These are phyloP conservation scores for Diaporthe sp. DNA, from an alignment of 2,329 filamentous ascomycete genomes.

Conservation along the genomic window DNA sequence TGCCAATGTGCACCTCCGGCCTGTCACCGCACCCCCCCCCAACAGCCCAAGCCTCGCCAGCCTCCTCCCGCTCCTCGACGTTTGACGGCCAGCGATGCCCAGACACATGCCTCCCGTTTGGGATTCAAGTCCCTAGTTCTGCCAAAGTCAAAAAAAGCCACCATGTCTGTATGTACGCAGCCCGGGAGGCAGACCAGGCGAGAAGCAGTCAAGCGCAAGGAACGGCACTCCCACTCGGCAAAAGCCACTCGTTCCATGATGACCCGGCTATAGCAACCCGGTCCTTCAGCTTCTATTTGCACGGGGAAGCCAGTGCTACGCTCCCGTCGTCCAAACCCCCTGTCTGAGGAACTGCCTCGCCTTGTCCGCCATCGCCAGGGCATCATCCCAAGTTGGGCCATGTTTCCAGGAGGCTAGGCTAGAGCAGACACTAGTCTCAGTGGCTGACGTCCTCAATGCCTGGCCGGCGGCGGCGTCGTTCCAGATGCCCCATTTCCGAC, in stretches of 20 bases:
- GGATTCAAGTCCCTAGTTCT: neutral
- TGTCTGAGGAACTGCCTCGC: conserved; percentile 25
- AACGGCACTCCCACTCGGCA: conserved; percentile 15
- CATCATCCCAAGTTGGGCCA: conserved; percentile 14
- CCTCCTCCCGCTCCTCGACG: neutral
- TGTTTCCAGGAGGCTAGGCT: conserved; percentile 30
- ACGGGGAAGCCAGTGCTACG: neutral
- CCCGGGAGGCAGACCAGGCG: neutral
- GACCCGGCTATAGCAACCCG: conserved; percentile 2
- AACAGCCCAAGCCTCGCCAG: conserved; percentile 1
- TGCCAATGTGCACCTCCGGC: neutral
- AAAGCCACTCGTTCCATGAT: neutral
- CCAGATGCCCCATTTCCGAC: conserved; percentile 12
- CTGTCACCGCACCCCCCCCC: neutral
- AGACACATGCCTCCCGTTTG: neutral
- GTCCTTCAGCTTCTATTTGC: conserved; percentile 7
- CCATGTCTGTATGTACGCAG: neutral
- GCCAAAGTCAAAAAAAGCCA: conserved; percentile 8
- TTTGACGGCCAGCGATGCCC: neutral
- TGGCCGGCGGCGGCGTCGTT: conserved; percentile 3
- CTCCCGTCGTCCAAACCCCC: conserved; percentile 20
- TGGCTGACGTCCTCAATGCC: conserved; percentile 18
- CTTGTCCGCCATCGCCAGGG: neutral
- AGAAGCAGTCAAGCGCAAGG: conserved; percentile 10
- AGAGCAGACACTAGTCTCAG: conserved; percentile 20